phyloP scores from a whole-genome alignment of 2,329 filamentous ascomycete genomes.

The Pseudodiploospora longispora region DNA sequence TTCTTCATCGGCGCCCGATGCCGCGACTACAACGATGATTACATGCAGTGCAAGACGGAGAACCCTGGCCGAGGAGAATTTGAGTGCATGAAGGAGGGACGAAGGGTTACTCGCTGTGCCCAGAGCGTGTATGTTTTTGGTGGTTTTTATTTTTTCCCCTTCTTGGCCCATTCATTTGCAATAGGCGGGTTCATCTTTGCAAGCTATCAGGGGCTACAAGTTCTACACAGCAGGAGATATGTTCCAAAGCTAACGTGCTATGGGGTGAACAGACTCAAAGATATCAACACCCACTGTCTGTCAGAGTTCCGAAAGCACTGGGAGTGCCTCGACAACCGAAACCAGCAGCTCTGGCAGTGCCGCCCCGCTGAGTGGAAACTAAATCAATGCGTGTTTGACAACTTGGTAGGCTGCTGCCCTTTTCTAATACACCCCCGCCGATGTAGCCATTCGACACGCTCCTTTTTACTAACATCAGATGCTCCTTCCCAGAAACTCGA shows the following conservation, averaged over 20 bases:
- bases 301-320: conserved; percentile 88
- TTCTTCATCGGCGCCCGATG: conserved; percentile 98
- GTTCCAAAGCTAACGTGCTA: background rate
- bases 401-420: conserved; percentile 59
- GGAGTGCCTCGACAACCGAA: conserved; percentile 93
- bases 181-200: background rate
- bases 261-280: conserved; percentile 59
- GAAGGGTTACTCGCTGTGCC: conserved; percentile 93
- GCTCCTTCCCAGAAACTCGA: conserved; percentile 57
- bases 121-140: conserved; percentile 73
- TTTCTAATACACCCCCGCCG: background rate
- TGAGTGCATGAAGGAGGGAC: conserved; percentile 91
- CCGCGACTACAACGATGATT: conserved; percentile 95
- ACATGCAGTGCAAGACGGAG: conserved; percentile 99
- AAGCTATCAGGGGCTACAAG: background rate
- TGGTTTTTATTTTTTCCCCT: too few relatives aligned
- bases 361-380: conserved; percentile 78
- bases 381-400: conserved; percentile 93
- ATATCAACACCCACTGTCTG: conserved; percentile 93
- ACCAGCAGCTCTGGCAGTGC: conserved; percentile 97
- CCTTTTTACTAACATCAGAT: background rate
- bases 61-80: conserved; percentile 84
- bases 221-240: conserved; percentile 9
- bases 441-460: background rate
- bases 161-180: background rate